phyloP scores from a whole-genome alignment of 176 grass and related monocot species.

The Miscanthus lutarioriparius region DNA sequence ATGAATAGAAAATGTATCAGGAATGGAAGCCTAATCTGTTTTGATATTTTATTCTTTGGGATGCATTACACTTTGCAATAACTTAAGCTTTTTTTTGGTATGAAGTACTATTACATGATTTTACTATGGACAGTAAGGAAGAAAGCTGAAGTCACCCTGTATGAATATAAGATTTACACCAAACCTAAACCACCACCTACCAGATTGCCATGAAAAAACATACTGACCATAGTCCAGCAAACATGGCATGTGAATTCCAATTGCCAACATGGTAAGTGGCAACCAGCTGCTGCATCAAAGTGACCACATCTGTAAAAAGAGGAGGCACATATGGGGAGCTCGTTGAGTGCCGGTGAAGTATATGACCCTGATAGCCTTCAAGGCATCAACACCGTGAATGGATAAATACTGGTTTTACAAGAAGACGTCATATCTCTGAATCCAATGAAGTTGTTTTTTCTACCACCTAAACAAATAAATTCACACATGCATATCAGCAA shows the following conservation, averaged over 20 bases:
- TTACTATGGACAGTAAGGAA: constrained; percentile 47
- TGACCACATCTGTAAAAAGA: background rate
- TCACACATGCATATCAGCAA: constrained; percentile 9
- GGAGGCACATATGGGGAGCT: background rate
- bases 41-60: constrained; percentile 34
- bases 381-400: background rate
- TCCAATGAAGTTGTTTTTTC: constrained; percentile 44
- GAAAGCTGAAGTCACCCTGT: constrained; percentile 28
- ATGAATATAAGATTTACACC: constrained; percentile 44
- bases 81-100: background rate
- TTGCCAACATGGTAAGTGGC: constrained; percentile 10
- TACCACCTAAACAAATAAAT: constrained; percentile 51
- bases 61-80: constrained; percentile 41
- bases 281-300: background rate
- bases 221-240: constrained; percentile 12
- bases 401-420: constrained; percentile 2
- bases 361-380: background rate
- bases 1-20: constrained; percentile 6
- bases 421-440: constrained; percentile 58
- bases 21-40: constrained; percentile 15
- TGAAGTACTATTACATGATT: constrained; percentile 33
- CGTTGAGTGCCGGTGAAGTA: background rate
- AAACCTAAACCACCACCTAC: constrained; percentile 12
- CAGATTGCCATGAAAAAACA: constrained; percentile 32
- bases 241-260: constrained; percentile 17